phyloP scores from a whole-genome alignment of 1,284 basidiomycete genomes.

The Puccinia sorghi region DNA sequence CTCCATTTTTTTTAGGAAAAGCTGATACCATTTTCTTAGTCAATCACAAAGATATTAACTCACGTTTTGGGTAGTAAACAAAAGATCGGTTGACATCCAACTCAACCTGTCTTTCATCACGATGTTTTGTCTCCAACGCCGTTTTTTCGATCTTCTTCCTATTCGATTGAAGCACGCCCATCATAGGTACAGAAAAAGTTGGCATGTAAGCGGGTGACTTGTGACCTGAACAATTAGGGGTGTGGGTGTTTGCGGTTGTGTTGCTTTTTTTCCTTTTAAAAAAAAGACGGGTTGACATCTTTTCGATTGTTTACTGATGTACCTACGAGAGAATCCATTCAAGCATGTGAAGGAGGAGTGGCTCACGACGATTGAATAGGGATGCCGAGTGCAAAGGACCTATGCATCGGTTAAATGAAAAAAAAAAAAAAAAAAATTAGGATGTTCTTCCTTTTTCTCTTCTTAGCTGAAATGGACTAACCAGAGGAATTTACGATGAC shows the following conservation, averaged over 20 bases:
- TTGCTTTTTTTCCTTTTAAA: background rate
- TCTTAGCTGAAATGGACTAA: conserved; percentile 1
- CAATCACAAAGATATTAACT: background rate
- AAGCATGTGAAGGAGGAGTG: conserved; percentile 16
- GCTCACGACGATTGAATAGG: conserved; percentile 15
- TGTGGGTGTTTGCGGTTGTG: background rate
- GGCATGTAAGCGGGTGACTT: background rate
- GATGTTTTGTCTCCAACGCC: conserved; percentile 22
- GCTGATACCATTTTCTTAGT: background rate
- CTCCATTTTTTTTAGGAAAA: background rate
- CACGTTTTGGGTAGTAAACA: conserved; percentile 54
- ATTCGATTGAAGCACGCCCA: background rate
- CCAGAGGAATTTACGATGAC: conserved; percentile 23
- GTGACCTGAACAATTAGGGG: background rate
- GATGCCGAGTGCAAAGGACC: conserved; percentile 18
- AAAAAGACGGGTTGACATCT: no score
- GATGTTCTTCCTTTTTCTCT: no score
- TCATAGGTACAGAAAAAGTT: background rate
- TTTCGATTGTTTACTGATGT: background rate
- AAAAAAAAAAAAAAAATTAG: no score
- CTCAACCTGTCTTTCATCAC: conserved; percentile 54
- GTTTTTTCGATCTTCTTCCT: background rate
- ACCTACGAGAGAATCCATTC: conserved; percentile 4
- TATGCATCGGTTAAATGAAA: no score
- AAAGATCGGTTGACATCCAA: conserved; percentile 56